phyloP scores from a whole-genome alignment of 2,329 filamentous ascomycete species.

The Fusarium phyllophilum region DNA sequence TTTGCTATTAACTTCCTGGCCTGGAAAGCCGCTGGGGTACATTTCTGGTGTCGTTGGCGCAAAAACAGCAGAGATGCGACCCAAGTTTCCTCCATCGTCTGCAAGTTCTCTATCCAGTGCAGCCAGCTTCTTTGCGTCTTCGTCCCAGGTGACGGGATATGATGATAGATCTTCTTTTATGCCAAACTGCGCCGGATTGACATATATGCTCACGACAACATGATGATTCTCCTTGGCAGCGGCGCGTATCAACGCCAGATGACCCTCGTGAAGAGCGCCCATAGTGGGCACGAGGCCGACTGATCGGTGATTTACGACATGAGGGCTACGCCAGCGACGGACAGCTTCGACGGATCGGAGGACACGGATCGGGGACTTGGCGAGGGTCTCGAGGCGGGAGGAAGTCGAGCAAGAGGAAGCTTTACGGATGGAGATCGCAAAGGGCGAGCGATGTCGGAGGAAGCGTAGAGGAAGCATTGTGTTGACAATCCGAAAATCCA shows the following conservation, averaged over 20 bases:
- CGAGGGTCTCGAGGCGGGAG: conserved; percentile 57
- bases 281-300: conserved; percentile 95
- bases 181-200: conserved; percentile 97
- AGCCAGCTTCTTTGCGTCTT: conserved; percentile 75
- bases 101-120: conserved; percentile 78
- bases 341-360: conserved; percentile 80
- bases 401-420: conserved; percentile 34
- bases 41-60: conserved; percentile 84
- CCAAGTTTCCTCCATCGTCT: conserved; percentile 66
- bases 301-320: conserved; percentile 73
- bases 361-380: conserved; percentile 71
- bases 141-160: conserved; percentile 90
- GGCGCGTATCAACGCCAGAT: conserved; percentile 84
- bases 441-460: conserved; percentile 30
- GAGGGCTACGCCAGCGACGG: conserved; percentile 74
- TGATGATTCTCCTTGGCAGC: conserved; percentile 86
- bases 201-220: conserved; percentile 91
- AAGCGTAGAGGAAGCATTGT: conserved; percentile 33
- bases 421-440: conserved; percentile 34
- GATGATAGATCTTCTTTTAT: conserved; percentile 85
- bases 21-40: conserved; percentile 85
- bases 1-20: conserved; percentile 76
- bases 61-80: conserved; percentile 84
- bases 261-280: conserved; percentile 94
- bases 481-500: background rate